Percentiles rank a stretch among this genome's conserved stretches.
Evolutionary conservation across 2,329 filamentous ascomycete genomes (phyloP).

Genomic region (Colletotrichum siamense): DNA sequence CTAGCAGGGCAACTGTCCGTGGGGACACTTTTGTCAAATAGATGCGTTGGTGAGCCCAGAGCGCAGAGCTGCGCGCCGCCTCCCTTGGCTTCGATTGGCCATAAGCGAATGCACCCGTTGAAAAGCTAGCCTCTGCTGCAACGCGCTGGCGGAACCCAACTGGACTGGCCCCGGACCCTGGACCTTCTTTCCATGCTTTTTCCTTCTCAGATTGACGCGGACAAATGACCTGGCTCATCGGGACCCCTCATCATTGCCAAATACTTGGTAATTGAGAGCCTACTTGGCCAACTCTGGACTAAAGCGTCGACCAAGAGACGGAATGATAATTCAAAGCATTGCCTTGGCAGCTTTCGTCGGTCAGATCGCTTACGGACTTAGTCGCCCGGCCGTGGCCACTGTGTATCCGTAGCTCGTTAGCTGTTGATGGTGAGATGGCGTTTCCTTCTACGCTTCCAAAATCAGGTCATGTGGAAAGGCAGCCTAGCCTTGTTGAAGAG

Average conservation of each 20-base stretch:
- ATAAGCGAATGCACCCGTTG: background rate
- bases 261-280: background rate
- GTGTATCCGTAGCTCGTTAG: background rate
- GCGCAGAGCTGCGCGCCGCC: background rate
- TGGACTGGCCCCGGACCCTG: background rate
- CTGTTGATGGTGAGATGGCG: background rate
- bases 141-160: background rate
- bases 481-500: background rate
- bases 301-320: background rate
- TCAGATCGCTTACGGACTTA: conserved; percentile 10
- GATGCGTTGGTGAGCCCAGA: background rate
- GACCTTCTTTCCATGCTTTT: background rate
- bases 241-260: background rate
- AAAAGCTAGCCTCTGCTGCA: background rate
- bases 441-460: background rate
- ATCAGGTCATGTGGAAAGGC: background rate
- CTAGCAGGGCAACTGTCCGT: background rate
- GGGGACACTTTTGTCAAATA: background rate
- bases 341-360: background rate
- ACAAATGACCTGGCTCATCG: background rate
- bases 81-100: background rate
- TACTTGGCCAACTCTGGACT: background rate
- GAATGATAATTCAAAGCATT: background rate
- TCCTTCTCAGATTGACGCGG: background rate
- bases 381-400: background rate